A percentile compares a stretch with the other conserved stretches of the same genome.
These are phyloP conservation scores for Penicillium samsonianum DNA, from an alignment of 495 filamentous ascomycete species.

Conservation along the genomic window DNA sequence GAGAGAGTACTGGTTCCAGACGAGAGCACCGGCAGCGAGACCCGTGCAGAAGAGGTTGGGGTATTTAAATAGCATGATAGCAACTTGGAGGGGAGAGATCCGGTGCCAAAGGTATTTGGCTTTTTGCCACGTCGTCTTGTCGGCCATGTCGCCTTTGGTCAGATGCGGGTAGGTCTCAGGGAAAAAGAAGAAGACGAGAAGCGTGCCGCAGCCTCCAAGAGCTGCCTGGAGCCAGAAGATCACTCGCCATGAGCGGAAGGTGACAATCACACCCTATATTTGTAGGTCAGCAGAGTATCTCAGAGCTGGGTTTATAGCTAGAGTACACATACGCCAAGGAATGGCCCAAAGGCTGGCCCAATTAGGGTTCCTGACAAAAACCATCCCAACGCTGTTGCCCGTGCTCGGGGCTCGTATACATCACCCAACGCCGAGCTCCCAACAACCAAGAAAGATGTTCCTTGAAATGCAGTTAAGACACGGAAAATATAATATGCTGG, in stretches of 20 bases:
- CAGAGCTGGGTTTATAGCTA: not conserved
- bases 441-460: constrained; percentile 67
- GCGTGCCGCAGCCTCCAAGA: constrained; percentile 56
- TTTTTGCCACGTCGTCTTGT: constrained; percentile 49
- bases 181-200: constrained; percentile 63
- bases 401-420: constrained; percentile 63
- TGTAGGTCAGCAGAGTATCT: constrained; percentile 6
- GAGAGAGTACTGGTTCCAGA: constrained; percentile 74
- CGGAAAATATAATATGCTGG: constrained; percentile 70
- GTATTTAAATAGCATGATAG: constrained; percentile 57
- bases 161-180: constrained; percentile 69
- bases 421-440: constrained; percentile 66
- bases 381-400: constrained; percentile 69
- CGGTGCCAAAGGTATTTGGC: constrained; percentile 55
- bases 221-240: constrained; percentile 75
- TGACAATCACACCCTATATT: constrained; percentile 63
- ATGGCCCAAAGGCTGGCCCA: constrained; percentile 70
- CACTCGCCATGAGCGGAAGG: constrained; percentile 64
- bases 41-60: constrained; percentile 66
- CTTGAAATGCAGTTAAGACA: constrained; percentile 68
- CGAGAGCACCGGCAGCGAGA: constrained; percentile 59
- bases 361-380: constrained; percentile 69
- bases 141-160: constrained; percentile 55
- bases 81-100: constrained; percentile 62
- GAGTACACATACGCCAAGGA: constrained; percentile 47